Conservation (phyloP, 78 protist species). For the Cavenderia fasciculata region DNA sequence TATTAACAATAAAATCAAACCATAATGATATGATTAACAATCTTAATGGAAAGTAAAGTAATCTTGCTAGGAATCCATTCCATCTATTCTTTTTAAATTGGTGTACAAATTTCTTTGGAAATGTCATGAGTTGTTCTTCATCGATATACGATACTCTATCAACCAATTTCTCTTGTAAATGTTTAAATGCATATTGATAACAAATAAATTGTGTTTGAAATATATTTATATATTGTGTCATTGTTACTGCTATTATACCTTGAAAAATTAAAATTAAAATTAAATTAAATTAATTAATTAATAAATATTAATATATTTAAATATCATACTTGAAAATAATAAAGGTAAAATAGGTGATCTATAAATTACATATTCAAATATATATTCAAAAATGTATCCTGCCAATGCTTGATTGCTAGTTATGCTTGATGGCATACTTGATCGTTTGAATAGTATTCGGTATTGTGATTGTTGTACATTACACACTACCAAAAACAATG, state of each 20-base stretch:
- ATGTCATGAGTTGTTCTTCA: neutral
- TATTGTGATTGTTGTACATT: too few species aligned
- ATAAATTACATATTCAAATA: slow-evolving; percentile 11
- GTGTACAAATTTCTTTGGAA: slow-evolving; percentile 9
- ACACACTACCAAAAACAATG: too few species aligned
- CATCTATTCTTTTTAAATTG: neutral
- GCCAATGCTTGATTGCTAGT: too few species aligned
- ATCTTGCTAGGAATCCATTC: slow-evolving; percentile 35
- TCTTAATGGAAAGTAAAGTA: slow-evolving; percentile 10
- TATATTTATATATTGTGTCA: slow-evolving; percentile 1
- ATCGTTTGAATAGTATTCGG: too few species aligned
- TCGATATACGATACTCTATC: neutral
- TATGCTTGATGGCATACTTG: too few species aligned
- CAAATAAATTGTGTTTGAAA: slow-evolving; percentile 48
- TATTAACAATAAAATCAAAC: slow-evolving; percentile 72
- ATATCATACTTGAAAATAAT: slow-evolving; percentile 23
- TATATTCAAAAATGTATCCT: neutral
- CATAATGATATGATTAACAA: slow-evolving; percentile 25
- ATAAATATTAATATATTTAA: neutral
- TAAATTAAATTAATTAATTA: too few species aligned
- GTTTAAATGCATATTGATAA: slow-evolving; percentile 11
- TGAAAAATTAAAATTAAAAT: neutral
- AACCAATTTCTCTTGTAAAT: neutral
- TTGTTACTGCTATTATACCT: neutral
- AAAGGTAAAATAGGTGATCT: slow-evolving; percentile 38